These are phyloP conservation scores for Cryptococcus sp. DNA, from an alignment of 1,284 basidiomycete species.

Conservation along the genomic window DNA sequence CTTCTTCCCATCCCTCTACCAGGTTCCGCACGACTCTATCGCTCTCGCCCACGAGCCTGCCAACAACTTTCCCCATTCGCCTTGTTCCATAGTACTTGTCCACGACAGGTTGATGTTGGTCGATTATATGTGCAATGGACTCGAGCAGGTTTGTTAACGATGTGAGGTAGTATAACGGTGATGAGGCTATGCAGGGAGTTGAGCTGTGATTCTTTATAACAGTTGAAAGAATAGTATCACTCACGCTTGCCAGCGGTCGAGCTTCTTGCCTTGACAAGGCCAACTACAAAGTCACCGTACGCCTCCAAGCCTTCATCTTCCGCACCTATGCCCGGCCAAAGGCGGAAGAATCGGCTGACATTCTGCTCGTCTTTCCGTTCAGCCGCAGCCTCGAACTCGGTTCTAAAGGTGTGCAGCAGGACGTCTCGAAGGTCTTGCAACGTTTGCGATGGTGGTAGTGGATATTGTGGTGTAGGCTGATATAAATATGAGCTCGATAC, in stretches of 20 bases:
- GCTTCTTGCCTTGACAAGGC: conserved; percentile 77
- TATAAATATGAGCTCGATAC: not conserved
- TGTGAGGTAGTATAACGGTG: conserved; percentile 86
- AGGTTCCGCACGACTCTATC: conserved; percentile 77
- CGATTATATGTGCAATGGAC: conserved; percentile 90
- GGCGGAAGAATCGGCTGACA: conserved; percentile 92
- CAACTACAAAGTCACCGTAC: conserved; percentile 90
- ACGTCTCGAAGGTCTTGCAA: conserved; percentile 72
- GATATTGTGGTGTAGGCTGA: conserved; percentile 85
- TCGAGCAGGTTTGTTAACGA: conserved; percentile 84
- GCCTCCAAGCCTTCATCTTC: conserved; percentile 84
- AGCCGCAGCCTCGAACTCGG: conserved; percentile 76
- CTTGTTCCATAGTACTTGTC: conserved; percentile 93
- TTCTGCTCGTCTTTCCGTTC: conserved; percentile 74
- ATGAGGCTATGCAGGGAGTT: conserved; percentile 64
- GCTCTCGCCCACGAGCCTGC: conserved; percentile 77
- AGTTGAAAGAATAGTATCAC: conserved; percentile 7
- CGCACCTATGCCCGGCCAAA: conserved; percentile 88
- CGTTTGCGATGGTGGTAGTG: conserved; percentile 79
- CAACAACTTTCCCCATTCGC: conserved; percentile 79
- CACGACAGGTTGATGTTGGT: conserved; percentile 95
- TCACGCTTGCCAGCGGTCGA: conserved; percentile 77
- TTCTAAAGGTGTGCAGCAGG: conserved; percentile 75
- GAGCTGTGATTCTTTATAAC: not conserved
- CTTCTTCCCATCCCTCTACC: conserved; percentile 86